Conservation (phyloP, 352 stramenopile species). For the Pythium insidiosum region DNA sequence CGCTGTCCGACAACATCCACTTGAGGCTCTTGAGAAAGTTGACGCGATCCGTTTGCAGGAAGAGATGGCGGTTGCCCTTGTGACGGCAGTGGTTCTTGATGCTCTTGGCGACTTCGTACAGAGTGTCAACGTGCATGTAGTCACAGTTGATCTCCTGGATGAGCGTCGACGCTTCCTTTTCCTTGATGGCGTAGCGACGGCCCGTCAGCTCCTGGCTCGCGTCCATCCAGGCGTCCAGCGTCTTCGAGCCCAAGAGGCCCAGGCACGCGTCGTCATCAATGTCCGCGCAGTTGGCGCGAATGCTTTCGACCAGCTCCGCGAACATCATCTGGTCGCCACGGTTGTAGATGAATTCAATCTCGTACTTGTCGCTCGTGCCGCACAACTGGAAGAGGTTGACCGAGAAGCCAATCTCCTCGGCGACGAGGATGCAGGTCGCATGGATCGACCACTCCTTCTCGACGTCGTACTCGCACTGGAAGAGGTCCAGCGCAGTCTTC, state of each 20-base stretch:
- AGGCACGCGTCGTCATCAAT: slow-evolving; percentile 52
- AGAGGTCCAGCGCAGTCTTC: slow-evolving; percentile 17
- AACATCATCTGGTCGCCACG: slow-evolving; percentile 51
- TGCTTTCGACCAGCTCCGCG: slow-evolving; percentile 34
- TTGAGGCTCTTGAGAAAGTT: slow-evolving; percentile 41
- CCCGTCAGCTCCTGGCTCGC: slow-evolving; percentile 35
- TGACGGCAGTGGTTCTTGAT: slow-evolving; percentile 70
- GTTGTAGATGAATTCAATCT: slow-evolving; percentile 50
- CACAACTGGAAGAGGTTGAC: slow-evolving; percentile 38
- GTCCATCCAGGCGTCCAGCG: slow-evolving; percentile 50
- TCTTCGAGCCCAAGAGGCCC: slow-evolving; percentile 31
- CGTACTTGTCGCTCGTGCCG: slow-evolving; percentile 20
- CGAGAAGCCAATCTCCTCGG: slow-evolving; percentile 53
- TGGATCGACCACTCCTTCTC: slow-evolving; percentile 33
- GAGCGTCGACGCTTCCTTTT: slow-evolving; percentile 31
- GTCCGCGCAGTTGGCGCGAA: slow-evolving; percentile 43
- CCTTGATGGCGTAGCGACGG: slow-evolving; percentile 44
- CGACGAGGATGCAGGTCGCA: slow-evolving; percentile 51
- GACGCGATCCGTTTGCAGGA: slow-evolving; percentile 30
- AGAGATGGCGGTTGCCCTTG: slow-evolving; percentile 59
- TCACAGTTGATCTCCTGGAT: slow-evolving; percentile 53
- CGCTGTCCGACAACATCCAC: slow-evolving; percentile 55
- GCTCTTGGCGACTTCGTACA: slow-evolving; percentile 52
- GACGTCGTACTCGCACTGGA: slow-evolving; percentile 32
- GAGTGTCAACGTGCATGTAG: slow-evolving; percentile 40